A percentile compares a stretch with the other conserved stretches of the same genome.
Conservation (phyloP, 768 basidiomycete species). For the Mycena filopes region DNA sequence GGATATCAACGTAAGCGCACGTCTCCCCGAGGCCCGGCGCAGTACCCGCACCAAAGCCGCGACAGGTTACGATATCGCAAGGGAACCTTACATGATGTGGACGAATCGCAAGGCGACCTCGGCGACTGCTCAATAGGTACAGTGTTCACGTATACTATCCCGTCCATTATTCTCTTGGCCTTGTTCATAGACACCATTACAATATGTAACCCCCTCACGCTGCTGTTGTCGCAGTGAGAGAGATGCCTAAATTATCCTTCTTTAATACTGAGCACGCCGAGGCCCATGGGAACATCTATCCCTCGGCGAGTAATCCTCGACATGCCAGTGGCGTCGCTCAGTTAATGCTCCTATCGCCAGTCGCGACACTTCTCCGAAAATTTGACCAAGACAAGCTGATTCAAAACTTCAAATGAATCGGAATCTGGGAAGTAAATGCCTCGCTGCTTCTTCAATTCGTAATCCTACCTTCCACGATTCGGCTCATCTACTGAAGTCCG, state of each 20-base stretch:
- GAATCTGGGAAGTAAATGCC: slow-evolving; percentile 11
- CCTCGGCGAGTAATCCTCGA: neutral
- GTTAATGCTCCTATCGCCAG: neutral
- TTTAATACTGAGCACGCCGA: slow-evolving; percentile 11
- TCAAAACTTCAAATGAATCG: neutral
- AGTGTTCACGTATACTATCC: slow-evolving; percentile 9
- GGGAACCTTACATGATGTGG: slow-evolving; percentile 92
- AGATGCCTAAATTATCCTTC: slow-evolving; percentile 25
- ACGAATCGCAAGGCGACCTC: slow-evolving; percentile 74
- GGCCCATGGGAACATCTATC: neutral
- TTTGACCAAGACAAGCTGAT: too few relatives aligned
- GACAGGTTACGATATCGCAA: slow-evolving; percentile 68
- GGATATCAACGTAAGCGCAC: slow-evolving; percentile 78
- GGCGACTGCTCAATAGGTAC: slow-evolving; percentile 51
- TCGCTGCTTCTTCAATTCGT: slow-evolving; percentile 10
- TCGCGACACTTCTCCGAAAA: neutral
- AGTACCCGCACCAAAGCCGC: slow-evolving; percentile 76
- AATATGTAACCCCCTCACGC: slow-evolving; percentile 27
- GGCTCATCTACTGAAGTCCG: neutral
- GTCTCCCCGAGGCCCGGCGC: slow-evolving; percentile 82
- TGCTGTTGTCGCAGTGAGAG: slow-evolving; percentile 13
- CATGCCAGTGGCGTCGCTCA: neutral
- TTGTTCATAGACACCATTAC: slow-evolving; percentile 32
- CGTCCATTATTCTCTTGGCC: slow-evolving; percentile 26
- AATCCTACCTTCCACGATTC: neutral